A percentile compares a stretch with the other conserved stretches of the same genome.
Conservation (phyloP, 805 yeast genomes). For the Wickerhamiella azyma region DNA sequence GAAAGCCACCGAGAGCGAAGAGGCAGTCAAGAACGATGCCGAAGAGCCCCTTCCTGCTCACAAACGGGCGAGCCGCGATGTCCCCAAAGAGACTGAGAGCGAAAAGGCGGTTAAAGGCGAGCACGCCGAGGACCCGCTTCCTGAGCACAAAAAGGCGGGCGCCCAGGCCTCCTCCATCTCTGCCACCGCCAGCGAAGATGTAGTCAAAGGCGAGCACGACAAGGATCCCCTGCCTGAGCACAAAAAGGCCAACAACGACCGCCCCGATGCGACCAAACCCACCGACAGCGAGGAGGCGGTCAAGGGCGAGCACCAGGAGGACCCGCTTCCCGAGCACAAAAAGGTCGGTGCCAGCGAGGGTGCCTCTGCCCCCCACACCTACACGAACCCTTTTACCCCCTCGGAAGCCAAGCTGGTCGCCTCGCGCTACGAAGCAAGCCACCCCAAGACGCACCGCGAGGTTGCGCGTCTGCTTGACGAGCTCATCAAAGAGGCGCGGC, state of each 20-base stretch:
- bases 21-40: not conserved
- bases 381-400: not conserved
- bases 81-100: not conserved
- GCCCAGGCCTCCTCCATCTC: not conserved
- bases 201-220: not conserved
- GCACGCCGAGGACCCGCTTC: not conserved
- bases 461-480: constrained; percentile 24
- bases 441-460: constrained; percentile 9
- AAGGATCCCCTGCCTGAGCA: constrained; percentile 1
- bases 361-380: not conserved
- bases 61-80: not conserved
- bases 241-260: constrained; percentile 4
- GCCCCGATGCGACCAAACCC: not conserved
- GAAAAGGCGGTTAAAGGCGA: not conserved
- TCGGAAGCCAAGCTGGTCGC: not conserved
- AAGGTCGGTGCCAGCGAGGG: not conserved
- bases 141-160: constrained; percentile 1
- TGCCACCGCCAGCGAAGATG: not conserved
- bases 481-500: constrained; percentile 18
- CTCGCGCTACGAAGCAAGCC: constrained; percentile 1
- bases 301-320: not conserved
- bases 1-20: not conserved
- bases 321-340: not conserved
- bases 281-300: constrained; percentile 1
- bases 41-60: constrained; percentile 1